Base-by-base conservation (phyloP, 2,329 filamentous ascomycete species). In the Aspergillus floridensis region DNA sequence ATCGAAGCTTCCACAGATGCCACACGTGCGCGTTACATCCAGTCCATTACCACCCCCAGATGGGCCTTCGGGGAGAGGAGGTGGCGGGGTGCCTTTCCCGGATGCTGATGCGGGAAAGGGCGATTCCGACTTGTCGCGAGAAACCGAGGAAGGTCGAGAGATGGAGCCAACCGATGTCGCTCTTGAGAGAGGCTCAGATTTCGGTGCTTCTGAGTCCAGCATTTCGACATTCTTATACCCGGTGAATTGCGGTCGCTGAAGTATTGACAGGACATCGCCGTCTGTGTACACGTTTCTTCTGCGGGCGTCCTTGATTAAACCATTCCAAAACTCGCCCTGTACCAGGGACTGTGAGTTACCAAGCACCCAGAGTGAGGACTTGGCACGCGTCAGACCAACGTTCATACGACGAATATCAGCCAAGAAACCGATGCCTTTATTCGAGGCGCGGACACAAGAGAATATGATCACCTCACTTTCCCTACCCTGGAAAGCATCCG, bases 401-500 rank as follows among this genome's bases (percentile, higher is more conserved):
- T 99, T 99, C 96, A 99, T 98, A 82, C 95, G 93, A 60, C 95
- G 88, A 71, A 99, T 96, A 74, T 99, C 95, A 57, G 91, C 90
- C 84, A 99, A 89, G 86, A 99, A 99, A 82, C 95, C 95, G 71
- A 99, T 96, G 69, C 93, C 92, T 7, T 89, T 90, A n/a, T 91
- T 86, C 31, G 90, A 93, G 22, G 95, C 93, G 79, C 95, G 88
- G 62, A 99, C 95, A 75, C 96, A 99, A 46, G 95, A 98, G 80
- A 99, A 99, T 64, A 99, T 98, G 75, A 99, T 98, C 63, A 99
- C 89, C 72, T 99, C 95, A 70, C 92, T 95, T 76, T 99, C 95
- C 66, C 96, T 88, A 63, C 95, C 95, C 75, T 99, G 92, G 75
- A 97, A 99, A 19, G 95, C 96, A 77, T 99, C 95, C 0, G 95